Evolutionary conservation across 2,329 filamentous ascomycete species (phyloP).

Genomic region (Paraphoma chrysanthemicola): DNA sequence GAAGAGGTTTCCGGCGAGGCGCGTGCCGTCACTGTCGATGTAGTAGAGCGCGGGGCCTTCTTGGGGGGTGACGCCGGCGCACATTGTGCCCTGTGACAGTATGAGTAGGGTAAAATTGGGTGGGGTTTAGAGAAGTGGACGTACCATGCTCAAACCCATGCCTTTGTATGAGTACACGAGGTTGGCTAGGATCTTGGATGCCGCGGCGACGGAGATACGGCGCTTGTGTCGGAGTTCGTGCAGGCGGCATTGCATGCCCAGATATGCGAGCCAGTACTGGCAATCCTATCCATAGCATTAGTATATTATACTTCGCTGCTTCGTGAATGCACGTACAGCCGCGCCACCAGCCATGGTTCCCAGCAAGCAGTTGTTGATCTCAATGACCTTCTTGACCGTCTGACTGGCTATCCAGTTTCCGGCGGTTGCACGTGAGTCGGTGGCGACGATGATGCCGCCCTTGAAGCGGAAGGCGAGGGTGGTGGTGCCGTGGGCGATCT

Average conservation of each 20-base stretch:
- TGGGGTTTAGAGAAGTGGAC: background rate
- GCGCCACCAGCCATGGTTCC: constrained; percentile 99
- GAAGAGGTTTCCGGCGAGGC: constrained; percentile 92
- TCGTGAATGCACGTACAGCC: constrained; percentile 63
- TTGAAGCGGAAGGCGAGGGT: constrained; percentile 98
- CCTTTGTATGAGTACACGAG: constrained; percentile 98
- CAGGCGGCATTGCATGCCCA: constrained; percentile 98
- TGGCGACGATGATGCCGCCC: constrained; percentile 97
- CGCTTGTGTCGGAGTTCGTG: constrained; percentile 99
- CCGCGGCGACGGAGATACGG: constrained; percentile 95
- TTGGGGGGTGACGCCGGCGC: constrained; percentile 91
- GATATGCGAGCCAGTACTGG: constrained; percentile 99
- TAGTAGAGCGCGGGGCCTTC: constrained; percentile 99
- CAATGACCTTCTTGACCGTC: constrained; percentile 99
- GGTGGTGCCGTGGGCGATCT: constrained; percentile 98
- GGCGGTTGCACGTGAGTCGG: constrained; percentile 94
- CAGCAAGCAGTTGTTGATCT: constrained; percentile 92
- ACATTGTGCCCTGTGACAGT: constrained; percentile 80
- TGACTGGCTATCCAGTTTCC: constrained; percentile 99
- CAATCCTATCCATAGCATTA: constrained; percentile 70
- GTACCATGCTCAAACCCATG: constrained; percentile 91
- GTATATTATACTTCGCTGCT: background rate
- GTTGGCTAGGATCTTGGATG: constrained; percentile 98
- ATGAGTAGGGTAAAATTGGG: constrained; percentile 7
- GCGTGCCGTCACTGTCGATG: constrained; percentile 95